These are phyloP conservation scores for Pistacia vera DNA, from an alignment of 345 rosid genomes.

Conservation along the genomic window DNA sequence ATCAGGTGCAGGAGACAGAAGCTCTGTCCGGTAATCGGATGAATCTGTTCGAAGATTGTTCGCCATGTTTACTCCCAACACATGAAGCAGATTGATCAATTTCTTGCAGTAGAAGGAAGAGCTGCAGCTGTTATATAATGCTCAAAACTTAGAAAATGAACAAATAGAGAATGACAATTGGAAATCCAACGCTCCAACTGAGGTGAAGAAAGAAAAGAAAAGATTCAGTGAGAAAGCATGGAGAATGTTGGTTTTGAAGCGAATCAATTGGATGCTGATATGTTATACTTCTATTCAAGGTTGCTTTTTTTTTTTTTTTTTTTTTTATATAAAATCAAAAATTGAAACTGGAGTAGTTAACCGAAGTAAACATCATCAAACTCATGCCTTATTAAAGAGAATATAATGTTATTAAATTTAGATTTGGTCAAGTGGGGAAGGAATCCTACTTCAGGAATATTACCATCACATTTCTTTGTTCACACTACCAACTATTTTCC, in stretches of 20 bases:
- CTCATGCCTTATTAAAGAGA: constrained; percentile 11
- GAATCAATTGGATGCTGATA: background rate
- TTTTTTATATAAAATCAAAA: background rate
- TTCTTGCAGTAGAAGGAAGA: constrained; percentile 10
- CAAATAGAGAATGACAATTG: background rate
- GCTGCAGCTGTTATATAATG: background rate
- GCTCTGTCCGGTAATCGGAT: constrained; percentile 44
- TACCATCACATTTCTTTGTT: background rate
- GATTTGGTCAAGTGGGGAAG: constrained; percentile 11
- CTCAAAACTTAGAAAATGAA: background rate
- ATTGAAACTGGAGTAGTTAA: constrained; percentile 3
- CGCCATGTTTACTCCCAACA: constrained; percentile 20
- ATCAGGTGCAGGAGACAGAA: constrained; percentile 42
- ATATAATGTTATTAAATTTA: background rate
- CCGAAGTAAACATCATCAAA: background rate
- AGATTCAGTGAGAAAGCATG: constrained; percentile 20
- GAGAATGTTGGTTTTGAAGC: constrained; percentile 20
- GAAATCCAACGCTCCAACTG: constrained; percentile 14
- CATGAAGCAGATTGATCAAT: background rate
- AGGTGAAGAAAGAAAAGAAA: background rate
- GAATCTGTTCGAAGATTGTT: constrained; percentile 38
- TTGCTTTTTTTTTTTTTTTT: no score
- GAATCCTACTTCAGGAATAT: constrained; percentile 16
- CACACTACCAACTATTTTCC: background rate
- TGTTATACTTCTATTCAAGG: background rate